Evolutionary conservation across 768 basidiomycete species (phyloP).

Genomic region (Hypsizygus marmoreus): DNA sequence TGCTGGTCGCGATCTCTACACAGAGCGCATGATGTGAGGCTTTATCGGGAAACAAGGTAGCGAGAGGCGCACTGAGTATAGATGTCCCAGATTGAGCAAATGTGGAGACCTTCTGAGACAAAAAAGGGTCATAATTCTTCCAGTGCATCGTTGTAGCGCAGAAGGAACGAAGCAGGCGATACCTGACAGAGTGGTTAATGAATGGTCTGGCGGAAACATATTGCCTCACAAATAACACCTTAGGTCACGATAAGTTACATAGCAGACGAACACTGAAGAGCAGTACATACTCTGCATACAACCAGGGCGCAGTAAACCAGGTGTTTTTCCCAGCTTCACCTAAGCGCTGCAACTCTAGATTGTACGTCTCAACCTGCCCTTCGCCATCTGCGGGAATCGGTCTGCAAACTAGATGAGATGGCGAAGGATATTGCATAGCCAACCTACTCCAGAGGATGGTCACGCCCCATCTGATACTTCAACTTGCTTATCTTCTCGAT

Average conservation of each 20-base stretch:
- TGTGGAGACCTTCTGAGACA: conserved; percentile 73
- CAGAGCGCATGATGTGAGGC: background rate
- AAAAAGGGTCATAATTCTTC: conserved; percentile 83
- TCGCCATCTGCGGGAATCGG: conserved; percentile 77
- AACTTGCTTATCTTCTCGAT: conserved; percentile 74
- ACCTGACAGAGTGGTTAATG: conserved; percentile 45
- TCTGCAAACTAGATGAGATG: conserved; percentile 36
- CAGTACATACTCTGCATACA: conserved; percentile 85
- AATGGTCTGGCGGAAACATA: background rate
- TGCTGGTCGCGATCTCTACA: conserved; percentile 71
- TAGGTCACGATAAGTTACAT: background rate
- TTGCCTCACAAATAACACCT: conserved; percentile 73
- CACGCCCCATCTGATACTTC: conserved; percentile 88
- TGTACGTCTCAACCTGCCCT: conserved; percentile 70
- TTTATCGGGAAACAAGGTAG: conserved; percentile 3
- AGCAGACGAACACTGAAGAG: background rate
- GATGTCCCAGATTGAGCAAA: conserved; percentile 80
- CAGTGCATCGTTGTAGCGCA: conserved; percentile 71
- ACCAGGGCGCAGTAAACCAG: conserved; percentile 94
- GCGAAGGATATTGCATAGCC: background rate
- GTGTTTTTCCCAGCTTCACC: conserved; percentile 52
- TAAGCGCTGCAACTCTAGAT: conserved; percentile 63
- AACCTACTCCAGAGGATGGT: conserved; percentile 66
- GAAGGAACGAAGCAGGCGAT: conserved; percentile 77
- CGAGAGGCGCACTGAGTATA: conserved; percentile 63